These are phyloP conservation scores for Raffaelea arxii DNA, from an alignment of 2,329 filamentous ascomycete species.

Conservation along the genomic window DNA sequence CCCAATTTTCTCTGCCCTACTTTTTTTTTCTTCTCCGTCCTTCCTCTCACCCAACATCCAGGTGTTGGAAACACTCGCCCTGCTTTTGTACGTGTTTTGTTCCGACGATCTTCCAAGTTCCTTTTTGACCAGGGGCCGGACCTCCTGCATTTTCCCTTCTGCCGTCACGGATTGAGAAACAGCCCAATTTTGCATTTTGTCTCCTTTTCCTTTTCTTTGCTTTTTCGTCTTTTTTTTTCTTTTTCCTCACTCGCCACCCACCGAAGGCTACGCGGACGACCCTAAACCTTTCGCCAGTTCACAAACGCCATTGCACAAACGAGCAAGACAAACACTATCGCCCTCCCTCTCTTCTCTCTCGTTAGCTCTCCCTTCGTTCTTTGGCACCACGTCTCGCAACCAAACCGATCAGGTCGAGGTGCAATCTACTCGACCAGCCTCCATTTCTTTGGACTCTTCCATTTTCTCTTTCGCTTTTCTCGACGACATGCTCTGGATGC, in stretches of 20 bases:
- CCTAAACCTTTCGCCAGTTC: no score
- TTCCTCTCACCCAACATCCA: conserved; percentile 11
- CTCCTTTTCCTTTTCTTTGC: not conserved
- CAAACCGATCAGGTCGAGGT: not conserved
- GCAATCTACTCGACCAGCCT: not conserved
- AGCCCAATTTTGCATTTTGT: no score
- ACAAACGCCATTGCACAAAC: no score
- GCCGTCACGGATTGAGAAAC: no score
- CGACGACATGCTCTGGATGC: no score
- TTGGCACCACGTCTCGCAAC: not conserved
- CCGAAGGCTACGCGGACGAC: no score
- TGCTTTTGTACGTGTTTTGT: conserved; percentile 18
- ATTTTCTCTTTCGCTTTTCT: no score
- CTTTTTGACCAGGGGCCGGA: conserved; percentile 21
- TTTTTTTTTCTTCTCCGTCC: conserved; percentile 14
- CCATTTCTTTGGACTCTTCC: no score
- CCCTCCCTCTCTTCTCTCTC: not conserved
- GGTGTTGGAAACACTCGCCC: conserved; percentile 17
- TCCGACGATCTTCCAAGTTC: conserved; percentile 25
- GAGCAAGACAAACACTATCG: not conserved
- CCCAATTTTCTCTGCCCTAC: not conserved
- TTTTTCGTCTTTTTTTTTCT: not conserved
- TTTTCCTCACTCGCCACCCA: not conserved
- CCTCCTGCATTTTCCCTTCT: conserved; percentile 17
- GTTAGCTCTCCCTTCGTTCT: not conserved